Evolutionary conservation across 1,284 basidiomycete genomes (phyloP), one percentile per base, ranked within the genome.

Genomic region (Naganishia albida): DNA sequence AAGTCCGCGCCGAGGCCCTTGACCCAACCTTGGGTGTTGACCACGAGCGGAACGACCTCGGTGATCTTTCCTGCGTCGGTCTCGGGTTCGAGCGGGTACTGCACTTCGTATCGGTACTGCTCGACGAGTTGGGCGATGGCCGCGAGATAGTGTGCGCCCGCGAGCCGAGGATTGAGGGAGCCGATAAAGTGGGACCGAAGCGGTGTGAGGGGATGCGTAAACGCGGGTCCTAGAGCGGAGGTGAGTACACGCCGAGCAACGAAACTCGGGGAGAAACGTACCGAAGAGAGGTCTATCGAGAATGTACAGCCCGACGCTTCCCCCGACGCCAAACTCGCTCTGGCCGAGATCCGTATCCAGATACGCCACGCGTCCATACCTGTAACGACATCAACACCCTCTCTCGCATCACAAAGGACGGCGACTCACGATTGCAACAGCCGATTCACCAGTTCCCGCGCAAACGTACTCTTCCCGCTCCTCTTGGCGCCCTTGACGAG

Each of bases 21-120:
- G 16, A 86, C 85, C 95, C 95, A 99, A 1, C 95, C 95, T 85
- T 95, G 94, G 0, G 91, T 97, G 76, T 99, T 99, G 63, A 98
- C 85, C 10, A 98, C 84, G 6, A 99, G 84, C 0, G 95, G 95
- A 3, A 91, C 83, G n/a, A 75, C 66, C 63, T 87, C 85, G 1
- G 72, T 68, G 53, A 86, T 82, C 46, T 83, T 77, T 10, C 13
- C 30, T 2, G 20, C 40, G 26, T 62, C 30, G 6, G 43, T 12
- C n/a, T 15, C 42, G 2, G n/a, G 18, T 3, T 50, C 43, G 52
- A 70, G 68, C 18, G 84, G 82, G 68, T 83, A 82, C 66, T 88
- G 87, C 2, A 93, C 72, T 59, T 91, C 88, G 56, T 88, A 80
- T 38, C 81, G 84, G 77, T 90, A 97, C 2, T 83, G 82, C 51